Conservation (phyloP, 345 rosid genomes). For the Melaleuca alternifolia region DNA sequence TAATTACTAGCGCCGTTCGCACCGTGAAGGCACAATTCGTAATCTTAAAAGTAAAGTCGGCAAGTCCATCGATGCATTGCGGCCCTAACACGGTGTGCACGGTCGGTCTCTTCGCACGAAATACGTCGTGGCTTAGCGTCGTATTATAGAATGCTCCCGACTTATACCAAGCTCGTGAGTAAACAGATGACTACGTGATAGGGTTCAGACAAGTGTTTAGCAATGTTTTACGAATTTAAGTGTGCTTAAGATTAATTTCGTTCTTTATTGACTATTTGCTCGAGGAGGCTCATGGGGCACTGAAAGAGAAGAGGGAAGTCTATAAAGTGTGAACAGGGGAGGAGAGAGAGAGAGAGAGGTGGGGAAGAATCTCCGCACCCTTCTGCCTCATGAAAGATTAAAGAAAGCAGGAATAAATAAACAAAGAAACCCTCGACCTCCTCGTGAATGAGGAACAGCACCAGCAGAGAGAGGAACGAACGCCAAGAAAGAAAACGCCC, state of each 20-base stretch:
- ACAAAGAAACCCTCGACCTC: not conserved
- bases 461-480: not conserved
- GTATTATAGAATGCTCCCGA: accelerated
- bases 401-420: not conserved
- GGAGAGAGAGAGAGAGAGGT: not conserved
- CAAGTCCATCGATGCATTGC: not conserved
- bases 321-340: not conserved
- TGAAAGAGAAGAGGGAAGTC: not conserved
- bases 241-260: not conserved
- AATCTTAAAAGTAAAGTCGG: too few relatives aligned
- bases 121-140: not conserved
- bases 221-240: not conserved
- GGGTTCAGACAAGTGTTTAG: not conserved
- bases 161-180: not conserved
- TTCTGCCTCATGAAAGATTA: not conserved
- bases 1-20: too few relatives aligned
- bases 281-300: not conserved
- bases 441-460: not conserved
- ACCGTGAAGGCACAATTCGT: too few relatives aligned
- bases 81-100: accelerated
- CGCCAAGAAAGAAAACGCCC: not conserved
- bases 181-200: not conserved
- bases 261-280: accelerated
- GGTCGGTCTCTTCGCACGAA: accelerated
- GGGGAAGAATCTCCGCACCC: not conserved